Conservation (phyloP, 352 stramenopile genomes). For the Phytophthora pluvialis region DNA sequence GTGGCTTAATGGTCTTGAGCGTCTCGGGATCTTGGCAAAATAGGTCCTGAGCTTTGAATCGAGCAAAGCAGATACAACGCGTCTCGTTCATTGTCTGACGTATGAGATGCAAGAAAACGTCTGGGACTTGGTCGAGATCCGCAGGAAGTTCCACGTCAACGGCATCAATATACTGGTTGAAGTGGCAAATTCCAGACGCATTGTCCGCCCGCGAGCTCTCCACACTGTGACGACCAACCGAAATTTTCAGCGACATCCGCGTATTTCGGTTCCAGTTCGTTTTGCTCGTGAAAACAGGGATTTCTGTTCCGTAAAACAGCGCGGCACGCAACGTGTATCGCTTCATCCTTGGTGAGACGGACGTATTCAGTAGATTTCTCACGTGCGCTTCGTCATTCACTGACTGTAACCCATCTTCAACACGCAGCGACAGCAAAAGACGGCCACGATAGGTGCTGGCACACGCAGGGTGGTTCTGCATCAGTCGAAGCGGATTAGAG, state of each 20-base stretch:
- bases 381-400: conserved; percentile 73
- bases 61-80: conserved; percentile 81
- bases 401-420: conserved; percentile 73
- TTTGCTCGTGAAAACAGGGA: conserved; percentile 76
- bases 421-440: conserved; percentile 67
- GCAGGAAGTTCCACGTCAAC: conserved; percentile 60
- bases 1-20: conserved; percentile 44
- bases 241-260: conserved; percentile 79
- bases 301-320: conserved; percentile 83
- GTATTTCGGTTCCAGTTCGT: conserved; percentile 74
- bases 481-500: conserved; percentile 39
- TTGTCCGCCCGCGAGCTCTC: conserved; percentile 69
- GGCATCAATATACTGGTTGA: conserved; percentile 80
- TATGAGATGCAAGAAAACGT: conserved; percentile 83
- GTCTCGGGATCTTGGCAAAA: conserved; percentile 51
- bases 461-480: conserved; percentile 67
- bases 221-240: conserved; percentile 63
- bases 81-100: conserved; percentile 60
- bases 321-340: conserved; percentile 68
- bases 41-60: conserved; percentile 75
- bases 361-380: conserved; percentile 59
- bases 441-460: conserved; percentile 84
- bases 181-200: conserved; percentile 72
- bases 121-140: conserved; percentile 77
- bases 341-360: conserved; percentile 44